phyloP scores from a whole-genome alignment of 768 basidiomycete species.

The Lyophyllum semitale region DNA sequence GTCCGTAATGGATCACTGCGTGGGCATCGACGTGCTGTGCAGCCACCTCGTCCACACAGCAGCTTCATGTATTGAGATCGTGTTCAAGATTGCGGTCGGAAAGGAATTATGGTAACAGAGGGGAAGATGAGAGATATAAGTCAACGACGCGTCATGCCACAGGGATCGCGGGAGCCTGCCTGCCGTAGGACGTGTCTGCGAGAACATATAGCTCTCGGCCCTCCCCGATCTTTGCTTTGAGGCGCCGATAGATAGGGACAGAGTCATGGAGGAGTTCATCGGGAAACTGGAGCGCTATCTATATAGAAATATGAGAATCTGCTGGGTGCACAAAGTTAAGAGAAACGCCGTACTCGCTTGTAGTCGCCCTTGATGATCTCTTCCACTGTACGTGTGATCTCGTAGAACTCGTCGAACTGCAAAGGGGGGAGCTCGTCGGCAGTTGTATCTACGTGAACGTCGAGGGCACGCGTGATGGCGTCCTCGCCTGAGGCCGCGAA shows the following conservation, averaged over 20 bases:
- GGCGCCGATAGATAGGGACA: constrained; percentile 74
- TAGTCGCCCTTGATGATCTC: constrained; percentile 64
- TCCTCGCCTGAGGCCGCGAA: constrained; percentile 67
- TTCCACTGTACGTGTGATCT: constrained; percentile 65
- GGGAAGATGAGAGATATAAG: constrained; percentile 1
- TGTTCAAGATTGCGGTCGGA: neutral
- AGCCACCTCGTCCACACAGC: constrained; percentile 95
- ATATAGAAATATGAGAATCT: neutral
- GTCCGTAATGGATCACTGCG: constrained; percentile 91
- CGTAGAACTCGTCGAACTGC: constrained; percentile 69
- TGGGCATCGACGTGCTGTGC: constrained; percentile 94
- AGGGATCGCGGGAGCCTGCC: constrained; percentile 47
- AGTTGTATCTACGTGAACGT: constrained; percentile 43
- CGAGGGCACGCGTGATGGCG: constrained; percentile 57
- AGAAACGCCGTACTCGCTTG: constrained; percentile 64
- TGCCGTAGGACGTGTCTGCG: constrained; percentile 97
- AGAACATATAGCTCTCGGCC: constrained; percentile 35
- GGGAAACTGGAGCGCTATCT: constrained; percentile 94
- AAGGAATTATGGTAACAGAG: neutral
- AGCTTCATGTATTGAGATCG: constrained; percentile 46
- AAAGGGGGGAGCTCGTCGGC: constrained; percentile 30
- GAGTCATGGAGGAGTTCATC: constrained; percentile 89
- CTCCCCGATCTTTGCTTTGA: constrained; percentile 46
- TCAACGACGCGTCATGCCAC: constrained; percentile 14
- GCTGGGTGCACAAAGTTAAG: neutral